A percentile compares a stretch with the other conserved stretches of the same genome.
phyloP scores from a whole-genome alignment of 1,284 basidiomycete species.

The Naganishia liquefaciens region DNA sequence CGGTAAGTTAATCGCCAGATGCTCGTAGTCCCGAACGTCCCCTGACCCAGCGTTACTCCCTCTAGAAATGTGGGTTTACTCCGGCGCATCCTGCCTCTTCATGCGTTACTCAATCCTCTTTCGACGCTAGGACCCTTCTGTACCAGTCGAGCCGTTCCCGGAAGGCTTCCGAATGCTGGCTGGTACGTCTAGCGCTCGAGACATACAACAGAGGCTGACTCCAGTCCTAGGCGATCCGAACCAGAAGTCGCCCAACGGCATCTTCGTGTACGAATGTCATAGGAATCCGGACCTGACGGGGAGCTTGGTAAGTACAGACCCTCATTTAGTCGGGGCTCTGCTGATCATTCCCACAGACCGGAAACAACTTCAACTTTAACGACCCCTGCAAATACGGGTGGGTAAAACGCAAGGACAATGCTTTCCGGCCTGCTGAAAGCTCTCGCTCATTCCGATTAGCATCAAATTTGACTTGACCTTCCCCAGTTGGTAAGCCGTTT shows the following conservation, averaged over 20 bases:
- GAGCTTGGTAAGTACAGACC: not conserved
- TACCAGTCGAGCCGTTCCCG: constrained; percentile 41
- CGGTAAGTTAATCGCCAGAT: constrained; percentile 9
- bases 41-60: too few relatives aligned
- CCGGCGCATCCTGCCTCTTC: constrained; percentile 10
- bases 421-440: not conserved
- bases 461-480: constrained; percentile 50
- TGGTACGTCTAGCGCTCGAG: constrained; percentile 30
- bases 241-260: constrained; percentile 8
- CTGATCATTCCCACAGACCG: not conserved
- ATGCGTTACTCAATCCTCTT: constrained; percentile 24
- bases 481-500: constrained; percentile 26
- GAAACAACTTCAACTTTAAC: constrained; percentile 24
- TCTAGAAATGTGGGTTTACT: too few relatives aligned
- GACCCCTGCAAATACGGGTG: constrained; percentile 44
- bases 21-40: too few relatives aligned
- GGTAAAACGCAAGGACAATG: constrained; percentile 29
- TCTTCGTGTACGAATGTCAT: constrained; percentile 10
- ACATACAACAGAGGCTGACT: too few relatives aligned
- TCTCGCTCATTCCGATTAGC: constrained; percentile 6
- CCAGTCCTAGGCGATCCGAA: constrained; percentile 36
- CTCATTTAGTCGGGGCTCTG: not conserved
- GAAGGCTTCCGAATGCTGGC: constrained; percentile 48
- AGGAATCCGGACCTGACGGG: constrained; percentile 1
- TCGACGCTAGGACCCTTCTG: not conserved